These are phyloP conservation scores for Coniophora puteana DNA, from an alignment of 1,284 basidiomycete genomes.

Conservation along the genomic window DNA sequence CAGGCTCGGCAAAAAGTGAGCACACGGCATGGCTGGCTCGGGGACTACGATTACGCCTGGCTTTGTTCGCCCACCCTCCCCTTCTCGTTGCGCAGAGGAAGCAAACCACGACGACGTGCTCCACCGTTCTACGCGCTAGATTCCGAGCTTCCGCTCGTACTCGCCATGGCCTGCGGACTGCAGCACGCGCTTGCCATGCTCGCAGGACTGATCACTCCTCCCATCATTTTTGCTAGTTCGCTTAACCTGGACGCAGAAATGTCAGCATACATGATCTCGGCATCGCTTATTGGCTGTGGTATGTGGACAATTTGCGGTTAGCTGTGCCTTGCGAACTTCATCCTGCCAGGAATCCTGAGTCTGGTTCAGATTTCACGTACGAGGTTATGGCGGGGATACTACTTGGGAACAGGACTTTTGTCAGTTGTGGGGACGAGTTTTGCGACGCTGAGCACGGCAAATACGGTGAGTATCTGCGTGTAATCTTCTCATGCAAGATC, in stretches of 20 bases:
- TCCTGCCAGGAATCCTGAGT: slow-evolving; percentile 56
- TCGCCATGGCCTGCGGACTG: slow-evolving; percentile 67
- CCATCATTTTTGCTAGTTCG: slow-evolving; percentile 75
- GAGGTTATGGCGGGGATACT: slow-evolving; percentile 55
- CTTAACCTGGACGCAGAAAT: slow-evolving; percentile 52
- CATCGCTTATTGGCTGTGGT: slow-evolving; percentile 78
- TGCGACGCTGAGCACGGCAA: slow-evolving; percentile 74
- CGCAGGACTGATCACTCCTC: slow-evolving; percentile 72
- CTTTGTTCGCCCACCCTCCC: slow-evolving; percentile 66
- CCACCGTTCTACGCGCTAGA: slow-evolving; percentile 77
- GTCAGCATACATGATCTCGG: slow-evolving; percentile 79
- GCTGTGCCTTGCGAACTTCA: background rate
- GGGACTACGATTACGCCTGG: slow-evolving; percentile 76
- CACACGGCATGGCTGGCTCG: slow-evolving; percentile 66
- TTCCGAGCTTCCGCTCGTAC: slow-evolving; percentile 62
- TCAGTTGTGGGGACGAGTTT: slow-evolving; percentile 88
- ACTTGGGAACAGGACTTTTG: slow-evolving; percentile 76
- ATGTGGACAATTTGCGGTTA: slow-evolving; percentile 14
- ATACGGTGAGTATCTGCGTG: slow-evolving; percentile 42
- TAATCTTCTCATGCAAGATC: slow-evolving; percentile 34
- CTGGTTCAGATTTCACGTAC: slow-evolving; percentile 74
- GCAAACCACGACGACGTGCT: slow-evolving; percentile 28
- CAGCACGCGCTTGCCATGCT: slow-evolving; percentile 84
- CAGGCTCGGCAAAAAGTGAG: slow-evolving; percentile 33
- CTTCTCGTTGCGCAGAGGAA: slow-evolving; percentile 30